Conservation (phyloP, 2,329 filamentous ascomycete genomes). For the Aspergillus sergii region DNA sequence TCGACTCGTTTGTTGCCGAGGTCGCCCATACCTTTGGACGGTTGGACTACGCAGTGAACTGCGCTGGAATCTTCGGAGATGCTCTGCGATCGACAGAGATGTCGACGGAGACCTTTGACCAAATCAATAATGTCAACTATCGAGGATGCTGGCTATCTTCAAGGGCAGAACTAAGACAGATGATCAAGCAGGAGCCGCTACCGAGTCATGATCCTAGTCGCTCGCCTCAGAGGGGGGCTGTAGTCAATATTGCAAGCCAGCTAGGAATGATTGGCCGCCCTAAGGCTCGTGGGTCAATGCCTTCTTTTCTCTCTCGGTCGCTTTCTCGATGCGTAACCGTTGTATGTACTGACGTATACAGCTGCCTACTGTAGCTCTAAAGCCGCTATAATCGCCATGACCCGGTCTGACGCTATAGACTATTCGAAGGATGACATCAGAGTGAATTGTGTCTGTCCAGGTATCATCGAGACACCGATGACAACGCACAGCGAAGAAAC, state of each 20-base stretch:
- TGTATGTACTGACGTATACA: conserved; percentile 20
- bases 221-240: conserved; percentile 47
- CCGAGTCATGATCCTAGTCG: conserved; percentile 38
- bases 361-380: conserved; percentile 62
- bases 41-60: conserved; percentile 61
- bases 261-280: conserved; percentile 54
- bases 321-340: background rate
- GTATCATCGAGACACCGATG: conserved; percentile 52
- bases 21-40: conserved; percentile 45
- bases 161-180: conserved; percentile 47
- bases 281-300: conserved; percentile 43
- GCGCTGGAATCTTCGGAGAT: conserved; percentile 52
- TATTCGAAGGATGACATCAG: conserved; percentile 48
- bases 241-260: conserved; percentile 58
- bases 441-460: conserved; percentile 42
- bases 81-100: conserved; percentile 45
- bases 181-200: conserved; percentile 51
- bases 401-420: conserved; percentile 59
- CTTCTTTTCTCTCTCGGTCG: background rate
- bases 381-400: conserved; percentile 61
- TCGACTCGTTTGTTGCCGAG: conserved; percentile 35
- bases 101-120: conserved; percentile 53
- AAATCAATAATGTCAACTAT: conserved; percentile 59
- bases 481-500: conserved; percentile 46
- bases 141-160: conserved; percentile 54